A percentile compares a stretch with the other conserved stretches of the same genome.
These are phyloP conservation scores for Nothomitra cinnamomea DNA, from an alignment of 2,329 filamentous ascomycete genomes.

Conservation along the genomic window DNA sequence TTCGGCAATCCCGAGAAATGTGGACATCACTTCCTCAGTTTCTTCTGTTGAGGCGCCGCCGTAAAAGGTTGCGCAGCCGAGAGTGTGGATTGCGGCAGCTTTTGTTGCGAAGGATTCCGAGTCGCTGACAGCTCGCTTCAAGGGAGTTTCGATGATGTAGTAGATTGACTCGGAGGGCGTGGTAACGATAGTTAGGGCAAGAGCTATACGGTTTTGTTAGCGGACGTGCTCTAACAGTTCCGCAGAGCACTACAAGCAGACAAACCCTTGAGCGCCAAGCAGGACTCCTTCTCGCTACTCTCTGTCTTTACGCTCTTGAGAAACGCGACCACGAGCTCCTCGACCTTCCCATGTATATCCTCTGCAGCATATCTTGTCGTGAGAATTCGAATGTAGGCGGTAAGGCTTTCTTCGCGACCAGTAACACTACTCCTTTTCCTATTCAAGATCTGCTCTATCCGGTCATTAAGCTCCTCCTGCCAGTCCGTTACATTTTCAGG, in stretches of 20 bases:
- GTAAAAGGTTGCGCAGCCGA: conserved; percentile 57
- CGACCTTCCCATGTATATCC: conserved; percentile 39
- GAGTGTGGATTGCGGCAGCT: conserved; percentile 52
- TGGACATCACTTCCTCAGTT: conserved; percentile 55
- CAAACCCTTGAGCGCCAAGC: conserved; percentile 47
- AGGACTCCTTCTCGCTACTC: conserved; percentile 48
- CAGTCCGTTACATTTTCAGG: conserved; percentile 34
- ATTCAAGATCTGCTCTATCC: conserved; percentile 55
- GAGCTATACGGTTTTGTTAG: conserved; percentile 24
- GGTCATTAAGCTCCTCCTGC: conserved; percentile 43
- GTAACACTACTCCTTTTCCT: conserved; percentile 64
- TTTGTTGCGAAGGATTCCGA: conserved; percentile 48
- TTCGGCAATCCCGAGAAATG: conserved; percentile 59
- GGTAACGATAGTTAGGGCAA: conserved; percentile 54
- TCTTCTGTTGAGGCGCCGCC: conserved; percentile 55
- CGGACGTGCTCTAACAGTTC: not conserved
- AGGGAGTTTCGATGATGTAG: conserved; percentile 36
- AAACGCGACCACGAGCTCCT: conserved; percentile 47
- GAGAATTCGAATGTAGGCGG: conserved; percentile 44
- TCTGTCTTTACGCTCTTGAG: conserved; percentile 54
- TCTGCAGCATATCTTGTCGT: conserved; percentile 51
- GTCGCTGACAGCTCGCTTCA: conserved; percentile 49
- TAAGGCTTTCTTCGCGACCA: conserved; percentile 47
- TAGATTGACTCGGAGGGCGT: conserved; percentile 48
- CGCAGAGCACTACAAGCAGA: not conserved